Percentiles rank a stretch among this genome's conserved stretches.
Evolutionary conservation across 805 yeast species (phyloP).

Genomic region (Kazachstania martiniae): DNA sequence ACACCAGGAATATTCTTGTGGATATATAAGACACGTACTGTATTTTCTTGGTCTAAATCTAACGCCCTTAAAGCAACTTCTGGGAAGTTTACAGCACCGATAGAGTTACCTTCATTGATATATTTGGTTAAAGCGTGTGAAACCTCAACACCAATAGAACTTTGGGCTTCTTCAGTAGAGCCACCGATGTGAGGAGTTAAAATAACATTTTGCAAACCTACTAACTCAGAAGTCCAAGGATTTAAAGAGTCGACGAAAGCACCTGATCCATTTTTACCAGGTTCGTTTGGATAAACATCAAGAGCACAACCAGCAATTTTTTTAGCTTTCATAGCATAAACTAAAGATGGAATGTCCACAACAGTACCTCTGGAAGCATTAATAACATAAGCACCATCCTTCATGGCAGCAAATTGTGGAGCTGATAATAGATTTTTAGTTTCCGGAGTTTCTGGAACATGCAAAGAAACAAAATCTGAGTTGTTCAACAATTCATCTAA

Average conservation of each 20-base stretch:
- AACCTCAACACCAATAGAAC: slow-evolving; percentile 95
- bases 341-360: slow-evolving; percentile 87
- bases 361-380: slow-evolving; percentile 98
- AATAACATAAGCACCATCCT: slow-evolving; percentile 86
- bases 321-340: slow-evolving; percentile 84
- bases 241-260: slow-evolving; percentile 65
- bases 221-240: slow-evolving; percentile 73
- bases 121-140: slow-evolving; percentile 76
- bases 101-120: slow-evolving; percentile 90
- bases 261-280: slow-evolving; percentile 89
- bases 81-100: slow-evolving; percentile 97
- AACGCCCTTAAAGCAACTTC: slow-evolving; percentile 86
- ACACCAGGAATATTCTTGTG: slow-evolving; percentile 99
- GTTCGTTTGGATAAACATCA: slow-evolving; percentile 95
- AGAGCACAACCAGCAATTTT: slow-evolving; percentile 95
- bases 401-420: slow-evolving; percentile 92
- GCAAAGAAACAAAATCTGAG: slow-evolving; percentile 85
- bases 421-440: slow-evolving; percentile 83
- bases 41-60: slow-evolving; percentile 75
- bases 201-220: slow-evolving; percentile 75
- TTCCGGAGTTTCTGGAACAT: slow-evolving; percentile 90
- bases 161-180: slow-evolving; percentile 97
- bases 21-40: slow-evolving; percentile 88
- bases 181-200: slow-evolving; percentile 98
- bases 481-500: slow-evolving; percentile 69